Evolutionary conservation across 768 basidiomycete species (phyloP).

Genomic region (Strobilomyces echinocephalus): DNA sequence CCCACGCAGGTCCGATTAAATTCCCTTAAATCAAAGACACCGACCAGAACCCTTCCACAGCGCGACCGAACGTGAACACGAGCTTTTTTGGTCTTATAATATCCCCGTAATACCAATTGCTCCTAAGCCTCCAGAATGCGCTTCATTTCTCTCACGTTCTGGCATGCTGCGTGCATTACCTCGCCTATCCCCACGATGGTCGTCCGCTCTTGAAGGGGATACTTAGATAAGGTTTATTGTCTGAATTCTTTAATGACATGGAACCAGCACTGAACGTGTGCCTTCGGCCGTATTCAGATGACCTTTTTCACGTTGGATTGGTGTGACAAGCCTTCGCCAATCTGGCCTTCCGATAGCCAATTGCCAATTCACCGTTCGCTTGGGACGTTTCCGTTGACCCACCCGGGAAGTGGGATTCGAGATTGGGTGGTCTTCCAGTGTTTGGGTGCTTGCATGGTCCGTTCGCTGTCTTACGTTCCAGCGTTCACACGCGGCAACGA

Average conservation of each 20-base stretch:
- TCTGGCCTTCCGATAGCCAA: neutral
- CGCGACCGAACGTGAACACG: constrained; percentile 3
- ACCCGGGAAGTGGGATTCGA: constrained; percentile 2
- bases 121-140: neutral
- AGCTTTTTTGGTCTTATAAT: constrained; percentile 2
- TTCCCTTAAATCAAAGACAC: neutral
- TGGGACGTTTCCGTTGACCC: constrained; percentile 1
- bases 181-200: constrained; percentile 15
- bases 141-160: constrained; percentile 19
- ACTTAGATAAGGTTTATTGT: constrained; percentile 20
- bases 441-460: constrained; percentile 2
- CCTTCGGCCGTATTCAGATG: constrained; percentile 8
- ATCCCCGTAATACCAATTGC: neutral
- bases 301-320: constrained; percentile 7
- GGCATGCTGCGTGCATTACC: constrained; percentile 10
- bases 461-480: neutral
- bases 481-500: neutral
- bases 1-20: neutral
- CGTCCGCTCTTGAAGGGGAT: constrained; percentile 5
- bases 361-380: constrained; percentile 10
- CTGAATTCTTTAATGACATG: constrained; percentile 12
- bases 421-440: neutral
- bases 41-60: constrained; percentile 11
- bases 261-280: constrained; percentile 18
- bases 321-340: constrained; percentile 5